A percentile compares a stretch with the other conserved stretches of the same genome.
These are phyloP conservation scores for Babesia gibsoni DNA, from an alignment of 169 alveolate species.

Conservation along the genomic window DNA sequence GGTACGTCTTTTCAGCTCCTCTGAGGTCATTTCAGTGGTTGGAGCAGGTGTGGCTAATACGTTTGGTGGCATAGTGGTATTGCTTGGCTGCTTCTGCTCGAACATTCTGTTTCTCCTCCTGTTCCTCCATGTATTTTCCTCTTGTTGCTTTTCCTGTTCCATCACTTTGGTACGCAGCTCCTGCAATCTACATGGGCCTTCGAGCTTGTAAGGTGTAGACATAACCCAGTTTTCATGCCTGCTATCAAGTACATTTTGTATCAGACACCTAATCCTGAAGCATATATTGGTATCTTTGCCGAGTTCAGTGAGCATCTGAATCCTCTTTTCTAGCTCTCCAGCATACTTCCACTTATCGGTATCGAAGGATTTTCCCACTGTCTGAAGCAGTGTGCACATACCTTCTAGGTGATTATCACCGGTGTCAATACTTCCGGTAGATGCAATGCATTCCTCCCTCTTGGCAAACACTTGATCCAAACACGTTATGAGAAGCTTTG, in stretches of 20 bases:
- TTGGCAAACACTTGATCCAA: slow-evolving; percentile 77
- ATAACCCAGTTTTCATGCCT: slow-evolving; percentile 81
- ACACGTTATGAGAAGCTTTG: slow-evolving; percentile 78
- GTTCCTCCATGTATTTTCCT: slow-evolving; percentile 16
- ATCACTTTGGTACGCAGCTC: slow-evolving; percentile 51
- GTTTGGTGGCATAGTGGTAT: slow-evolving; percentile 12
- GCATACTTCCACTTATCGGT: slow-evolving; percentile 76
- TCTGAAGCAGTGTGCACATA: slow-evolving; percentile 79
- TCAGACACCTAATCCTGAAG: slow-evolving; percentile 79
- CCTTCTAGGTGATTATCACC: slow-evolving; percentile 82
- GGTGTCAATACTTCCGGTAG: slow-evolving; percentile 68
- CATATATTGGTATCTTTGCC: slow-evolving; percentile 73
- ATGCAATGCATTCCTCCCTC: slow-evolving; percentile 67
- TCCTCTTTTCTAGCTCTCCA: slow-evolving; percentile 68
- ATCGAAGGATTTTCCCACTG: slow-evolving; percentile 79
- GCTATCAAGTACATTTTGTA: slow-evolving; percentile 80
- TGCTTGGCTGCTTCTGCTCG: neutral
- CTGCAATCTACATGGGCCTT: slow-evolving; percentile 60
- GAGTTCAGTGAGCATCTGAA: slow-evolving; percentile 72
- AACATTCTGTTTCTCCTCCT: neutral
- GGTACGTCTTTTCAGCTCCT: slow-evolving; percentile 36
- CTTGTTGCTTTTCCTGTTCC: slow-evolving; percentile 36
- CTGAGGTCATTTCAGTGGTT: neutral
- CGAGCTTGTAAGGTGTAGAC: slow-evolving; percentile 52
- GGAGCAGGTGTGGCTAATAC: slow-evolving; percentile 14